Evolutionary conservation across 1,284 basidiomycete genomes (phyloP), one percentile per base, ranked within the genome.

Genomic region (Cutaneotrichosporon mucoides): DNA sequence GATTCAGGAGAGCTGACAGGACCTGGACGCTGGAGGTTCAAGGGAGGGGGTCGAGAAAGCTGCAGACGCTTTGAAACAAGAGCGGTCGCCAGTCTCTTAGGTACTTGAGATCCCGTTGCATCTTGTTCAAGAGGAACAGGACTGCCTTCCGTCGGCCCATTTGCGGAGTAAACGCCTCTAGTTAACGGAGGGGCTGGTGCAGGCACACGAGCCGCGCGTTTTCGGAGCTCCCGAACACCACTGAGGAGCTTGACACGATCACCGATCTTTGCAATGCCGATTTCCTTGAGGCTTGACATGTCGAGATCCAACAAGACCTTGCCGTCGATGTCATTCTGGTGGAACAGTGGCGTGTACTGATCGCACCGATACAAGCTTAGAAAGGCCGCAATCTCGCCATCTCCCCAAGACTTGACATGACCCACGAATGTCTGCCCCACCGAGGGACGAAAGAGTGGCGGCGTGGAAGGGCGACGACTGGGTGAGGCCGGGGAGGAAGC

Each of bases 241-340:
- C 86, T 88, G 13, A 90, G 72, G 54, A 97, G 88, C 70, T 90
- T 85, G 13, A 96, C 85, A 53, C 92, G 81, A 74, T 97, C 93
- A 5, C 94, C 94, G 45, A 97, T 87, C 75, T 88, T 92, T 48
- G 81, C 72, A 36, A 97, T 84, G 36, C 89, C 89, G 84, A 96
- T 89, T 78, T 96, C 93, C 74, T 88, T 90, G 48, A 97, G 78
- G 2, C 86, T 88, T 5, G 81, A 77, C 77, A 92, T 89, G 70
- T 96, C 92, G 42, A 97, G 80, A 68, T 97, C 93, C 53, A 96
- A 82, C 6, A 97, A 76, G 41, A 96, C 86, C 71, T 89, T 87
- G 8, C 93, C 92, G 47, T 90, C 81, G 66, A 97, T 93, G 73
- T 96, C 92, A 79, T 93, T 89, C 5, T 82, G 81, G 53, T 82